Conservation (phyloP, 768 basidiomycete genomes). For the Termitomyces sp. region DNA sequence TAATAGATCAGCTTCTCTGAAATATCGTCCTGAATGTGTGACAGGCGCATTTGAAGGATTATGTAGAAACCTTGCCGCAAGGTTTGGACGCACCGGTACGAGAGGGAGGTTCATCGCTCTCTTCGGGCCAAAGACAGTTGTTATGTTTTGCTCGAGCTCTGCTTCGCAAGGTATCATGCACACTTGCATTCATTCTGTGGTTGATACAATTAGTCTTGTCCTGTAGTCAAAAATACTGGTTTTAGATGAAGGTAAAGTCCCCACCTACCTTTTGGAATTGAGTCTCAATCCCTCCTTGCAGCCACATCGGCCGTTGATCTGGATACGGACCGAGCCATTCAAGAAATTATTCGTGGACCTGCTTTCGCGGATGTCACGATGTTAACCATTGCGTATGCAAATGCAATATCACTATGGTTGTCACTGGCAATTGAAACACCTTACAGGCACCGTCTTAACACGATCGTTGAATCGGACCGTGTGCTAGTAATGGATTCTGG, state of each 20-base stretch:
- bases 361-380: constrained; percentile 78
- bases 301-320: constrained; percentile 89
- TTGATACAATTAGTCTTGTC: constrained; percentile 1
- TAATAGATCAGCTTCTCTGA: neutral
- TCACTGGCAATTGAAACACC: neutral
- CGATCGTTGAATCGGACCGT: constrained; percentile 76
- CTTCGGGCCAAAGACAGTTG: constrained; percentile 82
- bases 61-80: constrained; percentile 58
- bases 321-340: constrained; percentile 85
- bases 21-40: neutral
- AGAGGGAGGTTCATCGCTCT: constrained; percentile 80
- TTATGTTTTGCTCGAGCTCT: constrained; percentile 87
- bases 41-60: constrained; percentile 64
- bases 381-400: constrained; percentile 75
- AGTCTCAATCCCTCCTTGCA: constrained; percentile 19
- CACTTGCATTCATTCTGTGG: neutral
- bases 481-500: constrained; percentile 82
- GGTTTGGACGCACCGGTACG: constrained; percentile 68
- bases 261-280: neutral
- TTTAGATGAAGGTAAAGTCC: constrained; percentile 77
- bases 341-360: constrained; percentile 79
- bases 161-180: constrained; percentile 55
- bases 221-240: constrained; percentile 77
- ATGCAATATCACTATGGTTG: neutral
- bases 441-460: constrained; percentile 71